Evolutionary conservation across 2,329 filamentous ascomycete species (phyloP).

Genomic region (Chaetomium olivaceum): DNA sequence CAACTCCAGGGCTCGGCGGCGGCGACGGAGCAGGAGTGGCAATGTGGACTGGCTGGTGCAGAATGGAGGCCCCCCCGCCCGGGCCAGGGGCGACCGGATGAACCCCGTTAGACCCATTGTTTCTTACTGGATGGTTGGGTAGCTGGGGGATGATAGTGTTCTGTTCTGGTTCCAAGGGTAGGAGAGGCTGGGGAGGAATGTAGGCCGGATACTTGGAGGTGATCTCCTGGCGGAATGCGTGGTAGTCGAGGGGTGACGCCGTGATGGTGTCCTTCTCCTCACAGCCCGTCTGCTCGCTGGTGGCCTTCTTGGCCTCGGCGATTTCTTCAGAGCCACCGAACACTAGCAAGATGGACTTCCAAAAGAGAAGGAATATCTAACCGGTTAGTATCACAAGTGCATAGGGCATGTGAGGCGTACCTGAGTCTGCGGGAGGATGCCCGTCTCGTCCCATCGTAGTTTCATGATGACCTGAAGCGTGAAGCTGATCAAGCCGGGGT

Average conservation of each 20-base stretch:
- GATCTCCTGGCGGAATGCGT: constrained; percentile 93
- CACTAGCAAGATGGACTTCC: constrained; percentile 85
- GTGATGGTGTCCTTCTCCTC: constrained; percentile 77
- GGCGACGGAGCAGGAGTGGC: constrained; percentile 97
- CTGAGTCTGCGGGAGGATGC: constrained; percentile 61
- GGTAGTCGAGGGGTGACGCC: constrained; percentile 92
- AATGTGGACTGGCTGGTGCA: constrained; percentile 95
- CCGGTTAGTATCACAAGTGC: constrained; percentile 29
- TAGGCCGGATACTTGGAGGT: constrained; percentile 98
- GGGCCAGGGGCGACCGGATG: constrained; percentile 59
- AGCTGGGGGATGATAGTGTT: constrained; percentile 86
- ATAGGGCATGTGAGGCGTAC: constrained; percentile 42
- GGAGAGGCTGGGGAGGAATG: constrained; percentile 77
- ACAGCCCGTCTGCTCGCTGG: constrained; percentile 60
- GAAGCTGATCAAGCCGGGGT: constrained; percentile 69
- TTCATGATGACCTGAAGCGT: constrained; percentile 69
- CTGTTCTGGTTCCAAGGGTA: constrained; percentile 86
- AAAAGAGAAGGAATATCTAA: constrained; percentile 77
- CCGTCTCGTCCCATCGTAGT: constrained; percentile 72
- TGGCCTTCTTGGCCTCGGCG: constrained; percentile 69
- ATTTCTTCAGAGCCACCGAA: constrained; percentile 80
- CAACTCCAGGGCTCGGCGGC: constrained; percentile 82
- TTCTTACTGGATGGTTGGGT: constrained; percentile 68
- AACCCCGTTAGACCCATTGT: constrained; percentile 62
- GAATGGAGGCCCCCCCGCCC: constrained; percentile 70